Evolutionary conservation across 225 moss, liverwort and hornwort genomes (phyloP).

Genomic region (Bryoerythrophyllum caledonicum): DNA sequence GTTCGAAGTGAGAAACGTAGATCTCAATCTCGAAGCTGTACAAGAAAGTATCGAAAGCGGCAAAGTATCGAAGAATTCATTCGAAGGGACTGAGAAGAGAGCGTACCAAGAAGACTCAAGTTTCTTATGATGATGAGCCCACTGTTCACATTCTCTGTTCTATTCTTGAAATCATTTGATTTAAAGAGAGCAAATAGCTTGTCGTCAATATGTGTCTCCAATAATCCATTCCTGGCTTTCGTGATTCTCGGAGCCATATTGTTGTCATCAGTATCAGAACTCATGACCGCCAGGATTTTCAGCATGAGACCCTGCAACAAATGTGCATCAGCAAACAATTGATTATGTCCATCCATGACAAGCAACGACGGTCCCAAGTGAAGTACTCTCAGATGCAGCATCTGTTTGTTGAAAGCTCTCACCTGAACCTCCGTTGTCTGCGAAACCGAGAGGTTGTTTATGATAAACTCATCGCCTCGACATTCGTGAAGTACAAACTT

Average conservation of each 20-base stretch:
- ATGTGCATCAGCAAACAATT: slow-evolving; percentile 5
- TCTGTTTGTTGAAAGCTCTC: slow-evolving; percentile 7
- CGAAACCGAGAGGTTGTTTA: not conserved
- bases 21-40: not conserved
- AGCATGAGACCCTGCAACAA: slow-evolving; percentile 35
- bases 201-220: not conserved
- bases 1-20: not conserved
- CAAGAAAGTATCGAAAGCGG: not conserved
- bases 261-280: slow-evolving; percentile 11
- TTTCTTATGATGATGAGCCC: slow-evolving; percentile 39
- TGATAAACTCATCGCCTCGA: not conserved
- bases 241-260: not conserved
- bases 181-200: slow-evolving; percentile 9
- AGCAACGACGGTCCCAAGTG: too few relatives aligned
- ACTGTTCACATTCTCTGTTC: slow-evolving; percentile 31
- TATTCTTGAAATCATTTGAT: not conserved
- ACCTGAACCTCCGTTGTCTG: slow-evolving; percentile 28
- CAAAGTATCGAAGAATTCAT: not conserved
- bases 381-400: not conserved
- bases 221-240: not conserved
- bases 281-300: slow-evolving; percentile 34
- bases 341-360: not conserved
- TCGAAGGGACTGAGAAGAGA: slow-evolving; percentile 6
- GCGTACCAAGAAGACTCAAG: slow-evolving; percentile 43
- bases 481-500: slow-evolving; percentile 14